Evolutionary conservation across 495 filamentous ascomycete species (phyloP).

Genomic region (Cercophora sp.): DNA sequence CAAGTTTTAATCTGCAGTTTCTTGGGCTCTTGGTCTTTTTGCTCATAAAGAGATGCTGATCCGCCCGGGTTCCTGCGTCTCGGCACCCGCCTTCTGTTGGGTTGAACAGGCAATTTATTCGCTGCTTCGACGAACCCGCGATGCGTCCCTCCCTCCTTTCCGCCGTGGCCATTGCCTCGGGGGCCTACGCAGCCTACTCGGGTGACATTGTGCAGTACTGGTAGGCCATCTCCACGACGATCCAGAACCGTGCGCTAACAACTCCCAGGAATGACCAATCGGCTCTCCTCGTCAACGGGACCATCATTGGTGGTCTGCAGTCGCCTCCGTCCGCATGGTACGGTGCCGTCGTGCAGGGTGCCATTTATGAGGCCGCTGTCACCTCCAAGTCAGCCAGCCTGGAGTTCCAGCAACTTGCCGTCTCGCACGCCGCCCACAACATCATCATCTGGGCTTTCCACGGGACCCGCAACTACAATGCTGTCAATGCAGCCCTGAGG

Average conservation of each 20-base stretch:
- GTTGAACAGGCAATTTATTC: too few species aligned
- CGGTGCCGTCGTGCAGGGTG: slow-evolving; percentile 29
- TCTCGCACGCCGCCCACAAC: slow-evolving; percentile 38
- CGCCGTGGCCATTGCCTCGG: slow-evolving; percentile 11
- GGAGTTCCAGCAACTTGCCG: slow-evolving; percentile 35
- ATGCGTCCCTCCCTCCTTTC: slow-evolving; percentile 16
- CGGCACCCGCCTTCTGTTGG: too few species aligned
- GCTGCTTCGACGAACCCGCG: neutral
- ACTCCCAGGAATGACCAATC: slow-evolving; percentile 27
- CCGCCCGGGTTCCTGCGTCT: neutral
- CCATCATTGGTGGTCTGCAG: slow-evolving; percentile 30
- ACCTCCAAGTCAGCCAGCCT: slow-evolving; percentile 20
- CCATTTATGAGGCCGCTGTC: slow-evolving; percentile 32
- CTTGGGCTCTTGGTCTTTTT: too few species aligned
- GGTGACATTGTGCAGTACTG: slow-evolving; percentile 39
- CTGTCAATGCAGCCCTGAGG: slow-evolving; percentile 24
- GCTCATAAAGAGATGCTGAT: too few species aligned
- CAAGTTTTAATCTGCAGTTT: too few species aligned
- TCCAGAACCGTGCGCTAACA: neutral
- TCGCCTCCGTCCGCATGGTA: slow-evolving; percentile 32
- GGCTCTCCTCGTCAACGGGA: slow-evolving; percentile 29
- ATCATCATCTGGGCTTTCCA: slow-evolving; percentile 33
- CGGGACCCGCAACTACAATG: slow-evolving; percentile 29
- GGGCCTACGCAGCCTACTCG: slow-evolving; percentile 25
- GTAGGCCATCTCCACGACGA: neutral